Evolutionary conservation across 805 yeast species (phyloP).

Genomic region (Yamadazyma endophytica): DNA sequence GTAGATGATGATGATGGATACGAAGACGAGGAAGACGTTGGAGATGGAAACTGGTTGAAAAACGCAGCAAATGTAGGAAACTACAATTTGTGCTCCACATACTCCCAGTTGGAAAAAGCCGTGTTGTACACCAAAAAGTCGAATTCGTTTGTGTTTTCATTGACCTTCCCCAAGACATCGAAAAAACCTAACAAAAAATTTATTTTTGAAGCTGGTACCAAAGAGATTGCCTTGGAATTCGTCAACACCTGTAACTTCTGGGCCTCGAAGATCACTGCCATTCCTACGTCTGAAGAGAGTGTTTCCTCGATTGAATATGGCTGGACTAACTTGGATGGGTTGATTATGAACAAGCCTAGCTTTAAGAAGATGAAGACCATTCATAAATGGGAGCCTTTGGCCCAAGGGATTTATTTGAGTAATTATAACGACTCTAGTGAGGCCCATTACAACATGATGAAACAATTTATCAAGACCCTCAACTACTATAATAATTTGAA

Average conservation of each 20-base stretch:
- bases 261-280: conserved; percentile 81
- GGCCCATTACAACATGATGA: conserved; percentile 38
- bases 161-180: conserved; percentile 48
- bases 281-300: conserved; percentile 66
- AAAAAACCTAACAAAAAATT: conserved; percentile 37
- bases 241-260: conserved; percentile 82
- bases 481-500: conserved; percentile 39
- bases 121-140: conserved; percentile 7
- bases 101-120: conserved; percentile 36
- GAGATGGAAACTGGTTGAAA: conserved; percentile 69
- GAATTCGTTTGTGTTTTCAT: conserved; percentile 40
- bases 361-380: conserved; percentile 32
- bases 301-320: conserved; percentile 80
- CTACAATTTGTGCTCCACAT: conserved; percentile 49
- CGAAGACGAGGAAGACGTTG: conserved; percentile 28
- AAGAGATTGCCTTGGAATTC: conserved; percentile 64
- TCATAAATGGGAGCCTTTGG: conserved; percentile 40
- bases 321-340: conserved; percentile 50
- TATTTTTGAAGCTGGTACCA: conserved; percentile 62
- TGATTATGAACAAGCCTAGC: conserved; percentile 21
- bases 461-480: conserved; percentile 38
- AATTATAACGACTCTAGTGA: conserved; percentile 23
- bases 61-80: conserved; percentile 56
- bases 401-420: conserved; percentile 39
- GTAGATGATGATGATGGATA: conserved; percentile 10